Percentiles rank a stretch among this genome's conserved stretches.
phyloP scores from a whole-genome alignment of 768 basidiomycete species.

The Tulasnella sp. region DNA sequence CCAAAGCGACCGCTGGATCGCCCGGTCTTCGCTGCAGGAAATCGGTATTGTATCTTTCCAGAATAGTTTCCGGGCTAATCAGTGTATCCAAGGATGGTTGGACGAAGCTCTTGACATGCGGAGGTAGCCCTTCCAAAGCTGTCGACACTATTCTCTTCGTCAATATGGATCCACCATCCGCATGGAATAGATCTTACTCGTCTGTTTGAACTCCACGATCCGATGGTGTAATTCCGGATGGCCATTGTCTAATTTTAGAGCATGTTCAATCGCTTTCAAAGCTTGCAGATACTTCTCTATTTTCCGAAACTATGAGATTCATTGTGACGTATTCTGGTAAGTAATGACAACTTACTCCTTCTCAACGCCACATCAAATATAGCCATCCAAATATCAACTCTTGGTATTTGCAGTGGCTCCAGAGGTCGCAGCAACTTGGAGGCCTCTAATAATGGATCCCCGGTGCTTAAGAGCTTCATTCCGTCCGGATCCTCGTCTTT shows the following conservation, averaged over 20 bases:
- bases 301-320: no score
- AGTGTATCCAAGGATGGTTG: conserved; percentile 38
- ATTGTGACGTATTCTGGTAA: no score
- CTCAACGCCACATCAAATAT: conserved; percentile 73
- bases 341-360: conserved; percentile 43
- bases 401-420: conserved; percentile 35
- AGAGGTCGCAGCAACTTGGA: conserved; percentile 57
- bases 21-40: conserved; percentile 53
- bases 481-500: conserved; percentile 85
- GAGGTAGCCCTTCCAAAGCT: conserved; percentile 7
- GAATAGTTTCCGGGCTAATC: conserved; percentile 42
- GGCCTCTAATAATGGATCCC: conserved; percentile 63
- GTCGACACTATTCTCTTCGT: not conserved
- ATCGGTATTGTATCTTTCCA: conserved; percentile 60
- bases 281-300: conserved; percentile 76
- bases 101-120: conserved; percentile 38
- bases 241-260: conserved; percentile 38
- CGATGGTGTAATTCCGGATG: conserved; percentile 61
- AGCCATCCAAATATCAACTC: conserved; percentile 59
- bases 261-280: conserved; percentile 47
- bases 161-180: not conserved
- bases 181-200: conserved; percentile 30
- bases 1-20: conserved; percentile 43
- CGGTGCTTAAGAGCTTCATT: conserved; percentile 44
- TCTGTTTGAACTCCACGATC: conserved; percentile 46